Evolutionary conservation across 768 basidiomycete species (phyloP).

Genomic region (Russula griseocarnosa): DNA sequence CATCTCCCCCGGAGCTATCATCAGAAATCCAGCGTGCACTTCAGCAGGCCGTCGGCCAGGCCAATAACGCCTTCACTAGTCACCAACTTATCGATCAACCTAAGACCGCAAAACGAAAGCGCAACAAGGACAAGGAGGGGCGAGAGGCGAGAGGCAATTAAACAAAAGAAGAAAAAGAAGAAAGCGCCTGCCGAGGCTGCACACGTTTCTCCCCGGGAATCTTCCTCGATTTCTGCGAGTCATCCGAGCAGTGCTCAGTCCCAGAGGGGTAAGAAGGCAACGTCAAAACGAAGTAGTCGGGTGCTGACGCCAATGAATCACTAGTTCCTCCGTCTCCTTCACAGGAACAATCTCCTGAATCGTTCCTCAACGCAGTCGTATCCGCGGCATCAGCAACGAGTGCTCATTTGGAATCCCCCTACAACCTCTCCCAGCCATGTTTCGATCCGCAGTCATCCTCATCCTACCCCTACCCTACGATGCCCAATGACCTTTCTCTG

Average conservation of each 20-base stretch:
- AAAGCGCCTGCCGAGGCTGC: constrained; percentile 28
- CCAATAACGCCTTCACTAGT: constrained; percentile 39
- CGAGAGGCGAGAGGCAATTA: constrained; percentile 16
- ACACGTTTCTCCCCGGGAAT: neutral
- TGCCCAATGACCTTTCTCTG: constrained; percentile 1
- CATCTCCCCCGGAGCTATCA: constrained; percentile 32
- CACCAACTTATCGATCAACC: constrained; percentile 29
- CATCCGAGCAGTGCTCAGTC: constrained; percentile 21
- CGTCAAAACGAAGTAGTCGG: constrained; percentile 27
- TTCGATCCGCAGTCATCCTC: constrained; percentile 26
- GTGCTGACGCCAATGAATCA: constrained; percentile 13
- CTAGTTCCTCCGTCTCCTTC: constrained; percentile 11
- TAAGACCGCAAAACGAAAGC: constrained; percentile 37
- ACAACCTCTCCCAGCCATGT: constrained; percentile 27
- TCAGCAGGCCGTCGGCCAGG: constrained; percentile 47
- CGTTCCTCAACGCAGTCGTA: constrained; percentile 61
- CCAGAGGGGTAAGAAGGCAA: constrained; percentile 37
- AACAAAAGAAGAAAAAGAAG: constrained; percentile 36
- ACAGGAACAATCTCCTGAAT: constrained; percentile 37
- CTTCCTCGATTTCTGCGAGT: neutral
- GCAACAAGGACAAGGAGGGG: constrained; percentile 30
- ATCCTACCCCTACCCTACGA: constrained; percentile 9
- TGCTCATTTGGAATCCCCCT: constrained; percentile 31
- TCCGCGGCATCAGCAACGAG: constrained; percentile 55
- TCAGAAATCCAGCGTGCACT: constrained; percentile 49